Percentiles rank a stretch among this genome's conserved stretches.
Conservation (phyloP, 1,139 yeast species). For the Meyerozyma carpophila region DNA sequence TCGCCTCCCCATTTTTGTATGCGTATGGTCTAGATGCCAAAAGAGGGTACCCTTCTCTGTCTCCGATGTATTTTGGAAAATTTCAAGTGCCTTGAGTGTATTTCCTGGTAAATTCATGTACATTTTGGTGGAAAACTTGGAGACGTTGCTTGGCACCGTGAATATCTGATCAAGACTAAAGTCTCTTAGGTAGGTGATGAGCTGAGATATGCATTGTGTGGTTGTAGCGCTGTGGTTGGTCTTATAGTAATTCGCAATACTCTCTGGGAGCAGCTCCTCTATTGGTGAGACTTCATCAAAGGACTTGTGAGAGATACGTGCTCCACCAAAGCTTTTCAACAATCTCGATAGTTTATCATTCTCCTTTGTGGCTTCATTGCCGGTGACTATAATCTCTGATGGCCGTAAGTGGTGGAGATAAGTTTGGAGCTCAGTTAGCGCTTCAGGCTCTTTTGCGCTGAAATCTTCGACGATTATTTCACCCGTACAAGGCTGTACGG, state of each 20-base stretch:
- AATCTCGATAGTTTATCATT: neutral
- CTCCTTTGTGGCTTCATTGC: neutral
- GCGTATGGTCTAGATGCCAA: conserved; percentile 77
- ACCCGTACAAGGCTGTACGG: conserved; percentile 76
- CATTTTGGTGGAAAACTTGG: conserved; percentile 41
- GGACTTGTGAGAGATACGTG: neutral
- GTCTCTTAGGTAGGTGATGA: conserved; percentile 53
- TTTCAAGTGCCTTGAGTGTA: conserved; percentile 66
- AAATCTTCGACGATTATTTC: conserved; percentile 70
- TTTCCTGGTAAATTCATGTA: conserved; percentile 67
- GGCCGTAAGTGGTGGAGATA: neutral
- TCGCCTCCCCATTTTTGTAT: conserved; percentile 72
- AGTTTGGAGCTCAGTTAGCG: conserved; percentile 39
- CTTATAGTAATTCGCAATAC: conserved; percentile 21
- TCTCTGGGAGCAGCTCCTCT: neutral
- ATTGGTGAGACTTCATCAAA: neutral
- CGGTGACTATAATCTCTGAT: neutral
- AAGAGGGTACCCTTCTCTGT: conserved; percentile 62
- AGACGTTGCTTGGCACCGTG: conserved; percentile 44
- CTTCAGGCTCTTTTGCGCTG: conserved; percentile 49
- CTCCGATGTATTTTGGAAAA: conserved; percentile 62
- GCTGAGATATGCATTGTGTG: conserved; percentile 40
- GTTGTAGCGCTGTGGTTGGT: conserved; percentile 19
- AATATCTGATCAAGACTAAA: conserved; percentile 59
- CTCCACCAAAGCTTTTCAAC: neutral